A percentile compares a stretch with the other conserved stretches of the same genome.
Conservation (phyloP, 495 filamentous ascomycete species). For the Evansstolkia leycettana region DNA sequence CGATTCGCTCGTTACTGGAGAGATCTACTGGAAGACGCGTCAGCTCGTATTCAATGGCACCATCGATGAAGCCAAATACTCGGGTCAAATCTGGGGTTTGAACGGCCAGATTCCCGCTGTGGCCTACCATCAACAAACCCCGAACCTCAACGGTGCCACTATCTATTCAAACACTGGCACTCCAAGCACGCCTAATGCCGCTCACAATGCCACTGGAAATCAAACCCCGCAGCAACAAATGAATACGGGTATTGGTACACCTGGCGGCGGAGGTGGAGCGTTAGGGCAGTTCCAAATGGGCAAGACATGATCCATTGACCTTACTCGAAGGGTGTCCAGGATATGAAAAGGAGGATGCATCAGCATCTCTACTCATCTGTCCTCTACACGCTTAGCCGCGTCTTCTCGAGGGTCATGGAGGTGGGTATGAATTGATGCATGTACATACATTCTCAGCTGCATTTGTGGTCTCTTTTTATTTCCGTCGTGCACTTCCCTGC, state of each 20-base stretch:
- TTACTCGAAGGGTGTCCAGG: neutral
- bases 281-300: conserved; percentile 26
- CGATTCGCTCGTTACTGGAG: conserved; percentile 83
- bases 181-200: conserved; percentile 60
- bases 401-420: conserved; percentile 1
- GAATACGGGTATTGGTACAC: conserved; percentile 44
- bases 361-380: too few species aligned
- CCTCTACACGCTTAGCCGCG: neutral
- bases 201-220: conserved; percentile 37
- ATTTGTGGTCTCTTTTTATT: conserved; percentile 1
- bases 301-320: conserved; percentile 20
- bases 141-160: conserved; percentile 44
- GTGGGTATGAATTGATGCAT: conserved; percentile 14
- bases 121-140: conserved; percentile 36
- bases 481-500: conserved; percentile 3
- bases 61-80: conserved; percentile 60
- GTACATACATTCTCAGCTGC: conserved; percentile 11
- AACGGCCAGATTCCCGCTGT: conserved; percentile 45
- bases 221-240: conserved; percentile 45
- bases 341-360: too few species aligned
- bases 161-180: conserved; percentile 45
- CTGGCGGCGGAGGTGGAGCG: conserved; percentile 24
- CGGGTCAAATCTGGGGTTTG: conserved; percentile 82
- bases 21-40: conserved; percentile 81
- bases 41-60: conserved; percentile 74